Percentiles rank a stretch among this genome's conserved stretches.
Evolutionary conservation across 2,329 filamentous ascomycete genomes (phyloP).

Genomic region (Esteya vermicola): DNA sequence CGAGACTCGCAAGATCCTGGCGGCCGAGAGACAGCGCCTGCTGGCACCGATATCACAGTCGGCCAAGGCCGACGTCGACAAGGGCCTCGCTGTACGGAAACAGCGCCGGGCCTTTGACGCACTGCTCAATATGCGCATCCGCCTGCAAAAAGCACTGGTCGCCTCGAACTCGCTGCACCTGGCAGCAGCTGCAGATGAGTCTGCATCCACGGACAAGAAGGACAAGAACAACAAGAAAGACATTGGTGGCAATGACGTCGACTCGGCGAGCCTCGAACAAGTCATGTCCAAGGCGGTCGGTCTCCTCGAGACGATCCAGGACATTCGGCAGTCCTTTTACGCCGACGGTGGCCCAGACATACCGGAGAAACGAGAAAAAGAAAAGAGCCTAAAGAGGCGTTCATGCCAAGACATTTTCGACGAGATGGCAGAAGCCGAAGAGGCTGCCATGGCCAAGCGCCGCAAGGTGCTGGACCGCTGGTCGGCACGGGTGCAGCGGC

Average conservation of each 20-base stretch:
- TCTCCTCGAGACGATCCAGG: conserved; percentile 69
- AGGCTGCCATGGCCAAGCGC: conserved; percentile 42
- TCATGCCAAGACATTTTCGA: conserved; percentile 57
- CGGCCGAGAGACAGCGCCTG: conserved; percentile 51
- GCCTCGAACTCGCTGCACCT: conserved; percentile 60
- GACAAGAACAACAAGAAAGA: conserved; percentile 12
- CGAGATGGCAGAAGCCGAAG: conserved; percentile 53
- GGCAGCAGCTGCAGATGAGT: too few species aligned
- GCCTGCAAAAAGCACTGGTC: conserved; percentile 80
- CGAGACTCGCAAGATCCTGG: conserved; percentile 54
- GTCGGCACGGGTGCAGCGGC: conserved; percentile 62
- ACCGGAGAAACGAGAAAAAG: conserved; percentile 20
- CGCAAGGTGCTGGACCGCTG: conserved; percentile 74
- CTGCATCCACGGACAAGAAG: too few species aligned
- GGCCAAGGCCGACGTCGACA: conserved; percentile 63
- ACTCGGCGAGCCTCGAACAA: conserved; percentile 52
- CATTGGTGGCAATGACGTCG: too few species aligned
- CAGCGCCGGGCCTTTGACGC: conserved; percentile 81
- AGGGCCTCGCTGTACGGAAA: conserved; percentile 72
- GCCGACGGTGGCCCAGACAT: too few species aligned
- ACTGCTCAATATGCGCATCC: conserved; percentile 79
- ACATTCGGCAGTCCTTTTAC: conserved; percentile 49
- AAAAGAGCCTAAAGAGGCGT: conserved; percentile 29
- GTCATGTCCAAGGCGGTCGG: conserved; percentile 51
- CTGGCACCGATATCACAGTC: conserved; percentile 47